Evolutionary conservation across 305 asterid species (phyloP), one percentile per base, ranked within the genome.

Genomic region (Rubia peregrina): DNA sequence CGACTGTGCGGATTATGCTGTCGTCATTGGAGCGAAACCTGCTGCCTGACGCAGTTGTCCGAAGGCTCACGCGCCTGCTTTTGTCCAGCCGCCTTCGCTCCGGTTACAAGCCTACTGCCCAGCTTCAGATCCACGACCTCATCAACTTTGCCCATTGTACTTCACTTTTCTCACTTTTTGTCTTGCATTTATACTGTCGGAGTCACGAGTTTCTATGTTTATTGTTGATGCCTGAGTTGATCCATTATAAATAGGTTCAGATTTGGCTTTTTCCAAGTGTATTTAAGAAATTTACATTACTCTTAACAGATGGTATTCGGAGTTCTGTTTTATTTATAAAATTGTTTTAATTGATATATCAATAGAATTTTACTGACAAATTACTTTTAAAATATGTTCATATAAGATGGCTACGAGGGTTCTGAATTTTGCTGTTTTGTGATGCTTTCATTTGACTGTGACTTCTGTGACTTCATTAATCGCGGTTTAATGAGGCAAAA

Each of bases 21-120:
- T 81, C 86, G 53, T 85, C 90, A 16, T 85, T 90, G 59, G 95
- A 92, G 80, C 90, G 95, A 90, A 90, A 92, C 65, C 71, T 92
- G 80, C 84, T 90, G 57, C 98, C 98, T 0, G 98, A 92, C 81
- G 84, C 85, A 56, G 85, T 92, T 62, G 78, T 90, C 2, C 88
- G 96, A 77, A 85, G 92, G 74, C 85, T 92, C 81, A 88, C 87
- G 14, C 85, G 96, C 17, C 76, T 88, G 71, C 92, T 90, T 30
- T 85, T 92, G 68, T 88, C 91, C 44, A 67, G 76, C 67, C 96
- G 96, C 75, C 95, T 92, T 77, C 92, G 95, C 69, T 86, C 91
- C 82, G 83, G 90, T 14, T 87, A 87, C 82, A 76, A 80, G 16
- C 71, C 93, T 61, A 84, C 93, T 21, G 79, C 95, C 2, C 85